Evolutionary conservation across 208 protist species (phyloP), one percentile per base, ranked within the genome.

Genomic region (Acanthamoeba triangularis): DNA sequence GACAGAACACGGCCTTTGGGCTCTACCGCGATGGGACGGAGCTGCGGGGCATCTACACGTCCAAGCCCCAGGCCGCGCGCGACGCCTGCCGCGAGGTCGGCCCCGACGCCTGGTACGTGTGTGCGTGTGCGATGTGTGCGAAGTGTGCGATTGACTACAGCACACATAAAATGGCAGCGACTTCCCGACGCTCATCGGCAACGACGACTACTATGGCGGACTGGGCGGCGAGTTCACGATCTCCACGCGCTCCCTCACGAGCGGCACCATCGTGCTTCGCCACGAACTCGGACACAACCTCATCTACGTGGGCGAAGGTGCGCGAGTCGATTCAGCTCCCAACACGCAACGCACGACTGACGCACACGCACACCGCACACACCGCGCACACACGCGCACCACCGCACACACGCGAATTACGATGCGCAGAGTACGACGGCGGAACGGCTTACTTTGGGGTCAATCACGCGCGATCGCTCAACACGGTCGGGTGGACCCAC

Each of bases 181-280:
- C 67, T 94, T 52, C 67, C 90, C 90, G 44, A 94, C 63, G 35
- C 67, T 94, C 35, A 94, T 94, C 23, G 90, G 90, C 72, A 94
- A 78, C 35, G 65, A 78, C 49, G 90, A 84, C 28, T 94, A 61
- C 65, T 94, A 94, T 25, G 90, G 90, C 41, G 90, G 90, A 2
- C 44, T 94, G 49, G 90, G 90, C 54, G 90, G 90, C 23, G 90
- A 94, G 44, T 94, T 94, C 90, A 94, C 69, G 14, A 94, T 94
- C 54, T 94, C 90, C 16, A 94, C 90, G 30, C 72, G 69, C 25
- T 94, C 90, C 11, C 49, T 85, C n/a, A 94, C 90, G 30, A 94
- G 90, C 54, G 90, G 90, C n/a, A 84, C 90, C 11, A n/a, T 85
- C 10, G 90, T 94, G 6, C 90, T 94, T 10, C 90, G 90, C 33